Evolutionary conservation across 169 alveolate genomes (phyloP), one percentile per base, ranked within the genome.

Genomic region (Plasmodium gallinaceum): DNA sequence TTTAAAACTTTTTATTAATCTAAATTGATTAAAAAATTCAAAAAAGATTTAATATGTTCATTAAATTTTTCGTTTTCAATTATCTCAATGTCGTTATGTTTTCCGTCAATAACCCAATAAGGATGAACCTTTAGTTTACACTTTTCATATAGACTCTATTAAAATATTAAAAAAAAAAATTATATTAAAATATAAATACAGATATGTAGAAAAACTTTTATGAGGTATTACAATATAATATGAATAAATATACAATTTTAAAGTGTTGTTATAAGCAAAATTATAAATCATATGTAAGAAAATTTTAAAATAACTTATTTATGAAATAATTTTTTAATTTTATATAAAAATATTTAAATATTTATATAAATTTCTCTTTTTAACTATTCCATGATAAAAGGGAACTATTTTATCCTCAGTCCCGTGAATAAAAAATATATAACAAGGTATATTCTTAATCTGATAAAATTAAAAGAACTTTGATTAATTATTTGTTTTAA

Each of bases 341-440:
- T 54, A 54, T 54, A 54, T 10, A 7, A 22, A 54, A 16, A 16
- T 42, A 62, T 24, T 61, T 62, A 61, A 46, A 4, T 7, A 24
- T 75, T 62, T 20, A 5, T 65, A 42, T 24, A 20, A 12, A 24
- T 74, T 74, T 54, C 26, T 62, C 39, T 32, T 66, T 54, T 66
- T 80, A 37, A 80, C 90, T 52, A 80, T 39, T 80, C 90, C 90
- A 71, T 80, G 90, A 54, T 65, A 80, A 80, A 80, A 80, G 80
- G 90, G 90, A 51, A 80, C 90, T 37, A 80, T 80, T 71, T 80
- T 80, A 72, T 80, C 90, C 58, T 80, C 83, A 24, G 83, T 80
- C 32, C 90, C 90, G 20, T 80, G 90, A 61, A 80, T 80, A 52
- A 80, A 80, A 68, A 80, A 80, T 32, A 71, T 83, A 45, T 26